phyloP scores from a whole-genome alignment of 2,329 filamentous ascomycete species.

The Penicillium nordicum region DNA sequence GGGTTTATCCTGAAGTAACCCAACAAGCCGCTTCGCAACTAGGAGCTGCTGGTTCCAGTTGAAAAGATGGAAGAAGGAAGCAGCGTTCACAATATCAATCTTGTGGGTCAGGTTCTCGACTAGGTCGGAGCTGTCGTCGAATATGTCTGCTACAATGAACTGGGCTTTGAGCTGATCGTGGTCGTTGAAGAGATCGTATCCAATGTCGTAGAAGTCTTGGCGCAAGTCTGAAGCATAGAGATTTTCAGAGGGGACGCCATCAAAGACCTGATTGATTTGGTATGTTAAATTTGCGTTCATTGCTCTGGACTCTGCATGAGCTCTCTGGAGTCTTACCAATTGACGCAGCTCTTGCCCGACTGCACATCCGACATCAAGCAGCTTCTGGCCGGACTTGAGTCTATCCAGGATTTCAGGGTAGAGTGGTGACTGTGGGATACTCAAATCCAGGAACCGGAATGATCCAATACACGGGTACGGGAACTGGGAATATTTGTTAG shows the following conservation, averaged over 20 bases:
- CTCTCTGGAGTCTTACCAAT: slow-evolving; percentile 8
- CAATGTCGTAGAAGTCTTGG: slow-evolving; percentile 53
- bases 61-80: slow-evolving; percentile 45
- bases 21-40: slow-evolving; percentile 33
- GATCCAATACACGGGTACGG: slow-evolving; percentile 25
- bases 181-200: slow-evolving; percentile 64
- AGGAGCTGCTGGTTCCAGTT: slow-evolving; percentile 31
- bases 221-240: slow-evolving; percentile 53
- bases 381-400: slow-evolving; percentile 19
- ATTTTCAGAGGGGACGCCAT: slow-evolving; percentile 49
- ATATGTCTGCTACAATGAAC: slow-evolving; percentile 46
- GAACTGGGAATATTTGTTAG: slow-evolving; percentile 10
- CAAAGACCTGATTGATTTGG: slow-evolving; percentile 22
- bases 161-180: slow-evolving; percentile 23
- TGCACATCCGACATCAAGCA: slow-evolving; percentile 24
- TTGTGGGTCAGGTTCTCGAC: slow-evolving; percentile 24
- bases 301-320: background rate
- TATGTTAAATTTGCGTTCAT: background rate
- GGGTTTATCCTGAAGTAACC: slow-evolving; percentile 27
- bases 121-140: slow-evolving; percentile 28
- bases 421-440: slow-evolving; percentile 16
- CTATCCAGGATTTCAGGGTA: slow-evolving; percentile 22
- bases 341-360: slow-evolving; percentile 25
- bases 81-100: slow-evolving; percentile 41
- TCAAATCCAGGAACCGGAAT: slow-evolving; percentile 23